phyloP scores from a whole-genome alignment of 2,329 filamentous ascomycete genomes.

The Cyphellophora europaea region DNA sequence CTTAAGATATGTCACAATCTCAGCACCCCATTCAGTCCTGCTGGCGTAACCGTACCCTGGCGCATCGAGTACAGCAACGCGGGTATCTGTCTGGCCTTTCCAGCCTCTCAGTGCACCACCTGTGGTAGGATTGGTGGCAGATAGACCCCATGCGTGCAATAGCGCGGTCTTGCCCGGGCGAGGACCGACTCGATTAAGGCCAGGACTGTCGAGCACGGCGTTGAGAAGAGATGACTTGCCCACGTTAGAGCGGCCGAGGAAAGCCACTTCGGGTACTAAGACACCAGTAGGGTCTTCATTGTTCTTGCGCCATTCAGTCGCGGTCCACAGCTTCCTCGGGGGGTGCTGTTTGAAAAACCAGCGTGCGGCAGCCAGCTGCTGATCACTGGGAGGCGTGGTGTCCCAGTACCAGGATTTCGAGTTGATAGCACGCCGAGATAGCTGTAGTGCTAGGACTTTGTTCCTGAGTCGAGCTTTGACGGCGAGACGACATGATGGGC shows the following conservation, averaged over 20 bases:
- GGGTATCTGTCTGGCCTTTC: slow-evolving; percentile 25
- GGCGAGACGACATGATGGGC: no score
- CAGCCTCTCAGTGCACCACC: slow-evolving; percentile 20
- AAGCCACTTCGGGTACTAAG: slow-evolving; percentile 51
- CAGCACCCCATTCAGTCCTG: slow-evolving; percentile 51
- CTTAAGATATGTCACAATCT: slow-evolving; percentile 60
- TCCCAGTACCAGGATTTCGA: slow-evolving; percentile 40
- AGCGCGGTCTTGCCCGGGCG: slow-evolving; percentile 53
- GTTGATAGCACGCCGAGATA: no score
- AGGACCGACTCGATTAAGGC: slow-evolving; percentile 17
- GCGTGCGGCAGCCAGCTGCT: slow-evolving; percentile 32
- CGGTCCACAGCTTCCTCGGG: slow-evolving; percentile 50
- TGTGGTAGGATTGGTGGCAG: slow-evolving; percentile 30
- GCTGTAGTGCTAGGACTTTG: neutral
- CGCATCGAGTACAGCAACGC: slow-evolving; percentile 58
- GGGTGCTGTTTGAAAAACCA: slow-evolving; percentile 38
- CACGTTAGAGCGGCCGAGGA: slow-evolving; percentile 62
- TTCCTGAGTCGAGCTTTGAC: neutral
- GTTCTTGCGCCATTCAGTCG: slow-evolving; percentile 45
- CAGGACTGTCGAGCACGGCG: slow-evolving; percentile 40
- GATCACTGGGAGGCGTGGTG: slow-evolving; percentile 32
- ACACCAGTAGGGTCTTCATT: slow-evolving; percentile 33
- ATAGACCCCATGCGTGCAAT: slow-evolving; percentile 58
- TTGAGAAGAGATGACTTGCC: slow-evolving; percentile 62
- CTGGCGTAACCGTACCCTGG: slow-evolving; percentile 61